Conservation (phyloP, 2,329 filamentous ascomycete species). For the Monosporascus sp. region DNA sequence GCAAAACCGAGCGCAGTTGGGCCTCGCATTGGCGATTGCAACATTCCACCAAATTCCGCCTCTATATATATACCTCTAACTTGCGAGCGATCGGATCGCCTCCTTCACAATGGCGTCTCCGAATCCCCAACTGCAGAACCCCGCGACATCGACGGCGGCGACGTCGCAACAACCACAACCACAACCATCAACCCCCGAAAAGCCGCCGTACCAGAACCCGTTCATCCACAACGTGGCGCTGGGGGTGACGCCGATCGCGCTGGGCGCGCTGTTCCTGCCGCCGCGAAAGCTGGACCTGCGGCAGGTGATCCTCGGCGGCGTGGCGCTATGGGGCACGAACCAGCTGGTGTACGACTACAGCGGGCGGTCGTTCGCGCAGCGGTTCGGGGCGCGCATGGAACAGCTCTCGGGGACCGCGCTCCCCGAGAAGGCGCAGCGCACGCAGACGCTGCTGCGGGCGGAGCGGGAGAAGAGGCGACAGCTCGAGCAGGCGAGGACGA, state of each 20-base stretch:
- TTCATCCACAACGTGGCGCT: slow-evolving; percentile 44
- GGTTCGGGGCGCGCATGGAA: slow-evolving; percentile 38
- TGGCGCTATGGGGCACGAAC: slow-evolving; percentile 48
- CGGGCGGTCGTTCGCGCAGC: slow-evolving; percentile 45
- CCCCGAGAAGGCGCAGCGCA: slow-evolving; percentile 48
- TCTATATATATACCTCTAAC: too few relatives aligned
- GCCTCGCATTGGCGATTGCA: too few relatives aligned
- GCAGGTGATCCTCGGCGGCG: slow-evolving; percentile 42
- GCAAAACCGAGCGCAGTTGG: too few relatives aligned
- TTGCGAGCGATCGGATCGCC: too few relatives aligned
- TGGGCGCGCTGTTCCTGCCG: slow-evolving; percentile 44
- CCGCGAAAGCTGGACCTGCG: slow-evolving; percentile 48
- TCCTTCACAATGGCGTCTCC: slow-evolving; percentile 5
- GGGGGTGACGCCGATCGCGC: slow-evolving; percentile 40
- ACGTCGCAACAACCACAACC: slow-evolving; percentile 1
- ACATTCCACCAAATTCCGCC: too few relatives aligned
- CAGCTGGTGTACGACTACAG: slow-evolving; percentile 53
- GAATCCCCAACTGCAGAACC: background rate
- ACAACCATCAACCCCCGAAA: slow-evolving; percentile 6
- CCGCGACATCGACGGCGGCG: slow-evolving; percentile 5
- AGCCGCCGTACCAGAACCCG: slow-evolving; percentile 22
- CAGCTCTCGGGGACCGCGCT: slow-evolving; percentile 48
- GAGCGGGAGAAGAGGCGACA: slow-evolving; percentile 32
- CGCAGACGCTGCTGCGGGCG: slow-evolving; percentile 40
- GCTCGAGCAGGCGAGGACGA: slow-evolving; percentile 2